phyloP scores from a whole-genome alignment of 345 rosid species.

The Syzygium jambos region DNA sequence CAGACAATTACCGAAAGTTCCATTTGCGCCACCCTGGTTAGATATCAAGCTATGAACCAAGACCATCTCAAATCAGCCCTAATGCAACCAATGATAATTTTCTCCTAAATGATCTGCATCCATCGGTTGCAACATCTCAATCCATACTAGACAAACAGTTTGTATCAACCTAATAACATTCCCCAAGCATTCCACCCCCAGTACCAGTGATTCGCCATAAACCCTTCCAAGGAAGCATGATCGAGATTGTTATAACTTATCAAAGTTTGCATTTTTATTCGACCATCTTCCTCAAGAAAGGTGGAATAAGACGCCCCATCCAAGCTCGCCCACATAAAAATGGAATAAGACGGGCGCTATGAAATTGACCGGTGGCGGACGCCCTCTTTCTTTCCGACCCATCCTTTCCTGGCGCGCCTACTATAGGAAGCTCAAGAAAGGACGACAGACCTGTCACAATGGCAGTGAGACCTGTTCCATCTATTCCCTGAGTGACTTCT shows the following conservation, averaged over 20 bases:
- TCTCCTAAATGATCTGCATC: not conserved
- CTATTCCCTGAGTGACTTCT: slow-evolving; percentile 33
- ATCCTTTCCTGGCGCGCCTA: too few species aligned
- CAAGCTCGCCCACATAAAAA: too few species aligned
- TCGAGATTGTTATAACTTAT: not conserved
- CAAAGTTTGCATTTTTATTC: not conserved
- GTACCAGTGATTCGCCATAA: not conserved
- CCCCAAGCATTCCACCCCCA: not conserved
- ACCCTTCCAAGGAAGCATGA: not conserved
- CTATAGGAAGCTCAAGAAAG: too few species aligned
- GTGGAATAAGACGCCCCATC: not conserved
- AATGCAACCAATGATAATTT: not conserved
- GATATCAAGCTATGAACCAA: not conserved
- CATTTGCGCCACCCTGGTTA: not conserved
- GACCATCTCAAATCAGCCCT: not conserved
- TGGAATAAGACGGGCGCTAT: too few species aligned
- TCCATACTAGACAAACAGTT: not conserved
- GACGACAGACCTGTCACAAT: slow-evolving; percentile 24
- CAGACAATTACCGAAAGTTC: not conserved
- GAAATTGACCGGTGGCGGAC: too few species aligned
- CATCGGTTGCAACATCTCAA: not conserved
- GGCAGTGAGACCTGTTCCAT: slow-evolving; percentile 40
- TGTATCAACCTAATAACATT: not conserved
- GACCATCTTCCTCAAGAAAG: not conserved
- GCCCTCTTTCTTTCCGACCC: too few species aligned